These are phyloP conservation scores for Mikania micrantha DNA, from an alignment of 129 eudicot genomes.

Conservation along the genomic window DNA sequence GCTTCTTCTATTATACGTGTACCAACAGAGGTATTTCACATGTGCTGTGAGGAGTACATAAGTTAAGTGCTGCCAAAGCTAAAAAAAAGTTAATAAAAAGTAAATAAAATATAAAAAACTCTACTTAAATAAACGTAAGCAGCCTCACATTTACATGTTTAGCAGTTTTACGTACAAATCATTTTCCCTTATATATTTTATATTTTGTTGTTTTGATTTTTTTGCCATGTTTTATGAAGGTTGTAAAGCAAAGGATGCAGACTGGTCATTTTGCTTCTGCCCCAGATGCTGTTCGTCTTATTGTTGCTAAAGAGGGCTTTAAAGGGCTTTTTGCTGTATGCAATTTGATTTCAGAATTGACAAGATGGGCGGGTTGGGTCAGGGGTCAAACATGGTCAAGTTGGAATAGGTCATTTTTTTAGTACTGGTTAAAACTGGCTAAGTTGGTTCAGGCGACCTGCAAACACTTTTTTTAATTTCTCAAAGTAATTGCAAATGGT, in stretches of 20 bases:
- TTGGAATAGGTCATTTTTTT: background rate
- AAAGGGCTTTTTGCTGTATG: constrained; percentile 85
- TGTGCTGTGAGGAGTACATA: background rate
- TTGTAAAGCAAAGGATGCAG: constrained; percentile 92
- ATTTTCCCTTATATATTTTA: background rate
- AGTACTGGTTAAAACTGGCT: background rate
- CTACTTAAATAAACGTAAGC: background rate
- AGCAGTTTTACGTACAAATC: background rate
- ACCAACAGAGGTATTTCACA: constrained; percentile 59
- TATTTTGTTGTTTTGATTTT: background rate
- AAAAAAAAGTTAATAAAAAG: no score
- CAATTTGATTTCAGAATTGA: constrained; percentile 9
- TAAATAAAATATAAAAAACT: no score
- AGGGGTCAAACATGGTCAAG: background rate
- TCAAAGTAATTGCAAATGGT: background rate
- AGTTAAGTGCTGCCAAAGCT: background rate
- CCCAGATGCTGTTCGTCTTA: constrained; percentile 69
- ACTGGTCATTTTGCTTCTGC: constrained; percentile 83
- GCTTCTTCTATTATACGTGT: constrained; percentile 88
- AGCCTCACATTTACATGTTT: background rate
- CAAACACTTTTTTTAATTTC: background rate
- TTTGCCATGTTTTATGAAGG: constrained; percentile 33
- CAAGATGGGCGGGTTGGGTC: background rate
- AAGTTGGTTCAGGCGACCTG: background rate
- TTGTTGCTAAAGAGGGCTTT: constrained; percentile 80